Evolutionary conservation across 495 filamentous ascomycete species (phyloP).

Genomic region (Pyronema domesticum): DNA sequence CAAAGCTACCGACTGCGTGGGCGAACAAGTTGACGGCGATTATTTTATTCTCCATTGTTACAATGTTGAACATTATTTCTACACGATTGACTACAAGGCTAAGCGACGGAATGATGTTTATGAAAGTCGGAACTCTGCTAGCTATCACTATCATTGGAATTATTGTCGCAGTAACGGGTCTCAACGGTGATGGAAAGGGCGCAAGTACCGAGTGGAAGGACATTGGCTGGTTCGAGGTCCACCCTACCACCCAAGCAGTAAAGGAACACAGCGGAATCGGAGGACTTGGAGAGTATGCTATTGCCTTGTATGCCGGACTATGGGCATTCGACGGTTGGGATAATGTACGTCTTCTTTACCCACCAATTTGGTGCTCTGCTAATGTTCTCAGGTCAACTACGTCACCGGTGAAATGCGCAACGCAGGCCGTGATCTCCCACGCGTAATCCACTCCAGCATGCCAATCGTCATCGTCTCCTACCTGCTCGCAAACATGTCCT

Average conservation of each 20-base stretch:
- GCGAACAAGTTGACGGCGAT: slow-evolving; percentile 80
- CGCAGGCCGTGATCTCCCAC: slow-evolving; percentile 72
- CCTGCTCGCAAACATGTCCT: slow-evolving; percentile 74
- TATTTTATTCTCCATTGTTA: slow-evolving; percentile 55
- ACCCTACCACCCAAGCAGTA: slow-evolving; percentile 1
- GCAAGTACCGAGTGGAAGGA: slow-evolving; percentile 79
- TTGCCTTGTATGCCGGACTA: slow-evolving; percentile 84
- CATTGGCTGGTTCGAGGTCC: slow-evolving; percentile 67
- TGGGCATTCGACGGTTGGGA: slow-evolving; percentile 99
- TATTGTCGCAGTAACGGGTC: slow-evolving; percentile 73
- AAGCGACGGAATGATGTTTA: slow-evolving; percentile 83
- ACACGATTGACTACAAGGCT: slow-evolving; percentile 70
- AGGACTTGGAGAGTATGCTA: slow-evolving; percentile 23
- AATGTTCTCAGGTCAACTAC: slow-evolving; percentile 60
- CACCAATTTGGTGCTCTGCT: slow-evolving; percentile 7
- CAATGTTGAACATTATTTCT: slow-evolving; percentile 72
- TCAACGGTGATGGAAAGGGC: slow-evolving; percentile 47
- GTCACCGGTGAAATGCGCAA: slow-evolving; percentile 92
- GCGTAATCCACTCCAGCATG: slow-evolving; percentile 93
- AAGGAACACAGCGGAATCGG: slow-evolving; percentile 2
- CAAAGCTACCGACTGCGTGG: slow-evolving; percentile 47
- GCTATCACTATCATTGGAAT: slow-evolving; percentile 78
- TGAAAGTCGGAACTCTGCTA: slow-evolving; percentile 82
- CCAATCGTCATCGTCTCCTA: slow-evolving; percentile 83
- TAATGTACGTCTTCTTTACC: slow-evolving; percentile 47